Evolutionary conservation across 164 flowering plant genomes (phyloP).

Genomic region (Liquidambar formosana): DNA sequence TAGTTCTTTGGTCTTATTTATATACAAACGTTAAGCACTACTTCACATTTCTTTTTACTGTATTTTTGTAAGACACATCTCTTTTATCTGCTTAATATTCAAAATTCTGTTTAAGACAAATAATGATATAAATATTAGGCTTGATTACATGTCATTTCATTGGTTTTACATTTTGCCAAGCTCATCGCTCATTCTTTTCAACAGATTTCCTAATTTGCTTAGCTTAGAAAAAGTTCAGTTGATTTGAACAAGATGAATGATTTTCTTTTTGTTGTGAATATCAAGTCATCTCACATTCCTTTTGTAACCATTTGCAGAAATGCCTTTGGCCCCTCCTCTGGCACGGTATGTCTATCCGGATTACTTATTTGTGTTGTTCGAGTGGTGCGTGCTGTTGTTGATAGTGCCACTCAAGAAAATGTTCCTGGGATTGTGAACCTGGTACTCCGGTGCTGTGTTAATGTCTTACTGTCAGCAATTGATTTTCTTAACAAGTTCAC

Average conservation of each 20-base stretch:
- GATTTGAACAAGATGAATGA: background rate
- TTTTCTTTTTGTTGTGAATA: background rate
- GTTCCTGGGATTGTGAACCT: slow-evolving; percentile 57
- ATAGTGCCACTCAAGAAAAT: slow-evolving; percentile 65
- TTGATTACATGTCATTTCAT: background rate
- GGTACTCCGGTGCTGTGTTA: slow-evolving; percentile 64
- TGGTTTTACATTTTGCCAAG: background rate
- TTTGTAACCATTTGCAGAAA: slow-evolving; percentile 43
- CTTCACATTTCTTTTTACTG: no score
- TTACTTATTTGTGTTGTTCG: slow-evolving; percentile 59
- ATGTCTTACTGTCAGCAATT: slow-evolving; percentile 52
- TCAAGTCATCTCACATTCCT: background rate
- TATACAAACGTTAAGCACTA: no score
- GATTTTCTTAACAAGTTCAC: slow-evolving; percentile 86
- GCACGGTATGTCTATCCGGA: slow-evolving; percentile 81
- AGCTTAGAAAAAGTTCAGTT: background rate
- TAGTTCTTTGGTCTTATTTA: background rate
- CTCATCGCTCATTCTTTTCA: background rate
- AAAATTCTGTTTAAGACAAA: no score
- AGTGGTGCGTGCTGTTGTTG: slow-evolving; percentile 69
- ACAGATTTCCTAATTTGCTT: no score
- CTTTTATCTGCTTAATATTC: no score
- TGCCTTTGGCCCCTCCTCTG: slow-evolving; percentile 81
- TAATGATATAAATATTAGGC: no score
- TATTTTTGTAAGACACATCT: no score